Base-by-base conservation (phyloP, 1,284 basidiomycete species). In the Phlebopus sp. region DNA sequence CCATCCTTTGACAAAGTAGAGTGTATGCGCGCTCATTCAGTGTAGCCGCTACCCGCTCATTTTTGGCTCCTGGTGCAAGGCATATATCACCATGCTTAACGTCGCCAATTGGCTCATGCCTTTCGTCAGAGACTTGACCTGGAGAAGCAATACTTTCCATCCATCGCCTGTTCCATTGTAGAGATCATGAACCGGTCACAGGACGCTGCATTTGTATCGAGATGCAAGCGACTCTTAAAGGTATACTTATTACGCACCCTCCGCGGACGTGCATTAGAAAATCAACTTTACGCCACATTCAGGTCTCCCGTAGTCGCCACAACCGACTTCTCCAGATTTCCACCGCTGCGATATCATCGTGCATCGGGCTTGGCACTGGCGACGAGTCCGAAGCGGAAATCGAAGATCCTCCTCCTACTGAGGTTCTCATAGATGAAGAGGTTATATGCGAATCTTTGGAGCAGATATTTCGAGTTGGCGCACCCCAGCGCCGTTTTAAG, bases 41-140 rank as follows among this genome's bases (percentile, higher is more conserved):
- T 37, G 34, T 54, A 89, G 86, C 56, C 78, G 81, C 3, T 88
- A 88, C 66, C 86, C 86, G 14, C 69, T 87, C 19, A 77, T 88
- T 47, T 90, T 90, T 62, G 87, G 87, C 3, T 62, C 71, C 25
- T 81, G 79, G 78, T 72, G 74, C 57, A 72, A 77, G 69, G 85
- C 84, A 64, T 46, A 59, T 58, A 21, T 31, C 34, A 51, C 37
- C 37, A 50, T 52, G 50, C 58, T 49, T 42, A 27, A 27, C 30
- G 32, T 30, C 31, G 31, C 46, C 9, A 19, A 27, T 5, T 13
- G 5, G 5, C 44, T 50, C 27, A 37, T 21, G 14, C 31, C 48
- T 37, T 21, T 15, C n/a, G 15, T 35, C 60, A 89, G 85, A 80
- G 77, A 70, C 69, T 84, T 30, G 75, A 78, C 52, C 51, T 68